phyloP scores from a whole-genome alignment of 345 rosid genomes.

The Salix dunnii region DNA sequence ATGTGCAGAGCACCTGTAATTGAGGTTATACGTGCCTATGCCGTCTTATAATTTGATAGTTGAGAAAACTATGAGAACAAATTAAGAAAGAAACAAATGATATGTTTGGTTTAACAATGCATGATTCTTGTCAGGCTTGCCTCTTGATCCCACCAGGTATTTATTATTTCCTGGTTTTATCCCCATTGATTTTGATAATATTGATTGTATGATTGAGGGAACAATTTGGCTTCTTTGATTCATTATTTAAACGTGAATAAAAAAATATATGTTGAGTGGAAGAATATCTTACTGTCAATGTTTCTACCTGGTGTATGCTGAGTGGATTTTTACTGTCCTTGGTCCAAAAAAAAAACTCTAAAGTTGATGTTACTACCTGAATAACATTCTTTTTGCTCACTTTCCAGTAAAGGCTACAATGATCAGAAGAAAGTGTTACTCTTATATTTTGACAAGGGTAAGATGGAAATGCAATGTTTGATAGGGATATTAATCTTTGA shows the following conservation, averaged over 20 bases:
- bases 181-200: conserved; percentile 2
- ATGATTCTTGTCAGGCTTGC: conserved; percentile 7
- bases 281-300: not conserved
- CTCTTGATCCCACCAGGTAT: conserved; percentile 24
- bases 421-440: not conserved
- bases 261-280: not conserved
- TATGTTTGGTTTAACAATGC: conserved; percentile 13
- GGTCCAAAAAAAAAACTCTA: not conserved
- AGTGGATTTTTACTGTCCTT: not conserved
- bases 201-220: conserved; percentile 20
- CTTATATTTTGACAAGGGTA: not conserved
- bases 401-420: not conserved
- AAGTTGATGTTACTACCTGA: not conserved
- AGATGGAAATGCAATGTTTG: not conserved
- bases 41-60: conserved; percentile 37
- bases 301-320: not conserved
- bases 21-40: conserved; percentile 87
- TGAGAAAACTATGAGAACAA: not conserved
- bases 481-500: not conserved
- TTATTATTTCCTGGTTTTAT: conserved; percentile 11
- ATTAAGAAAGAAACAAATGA: not conserved
- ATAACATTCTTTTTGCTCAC: not conserved
- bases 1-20: conserved; percentile 84
- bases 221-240: conserved; percentile 12
- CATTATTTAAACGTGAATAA: conserved; percentile 26